Percentiles rank a stretch among this genome's conserved stretches.
These are phyloP conservation scores for Drechslerella coelobrocha DNA, from an alignment of 2,329 filamentous ascomycete species.

Conservation along the genomic window DNA sequence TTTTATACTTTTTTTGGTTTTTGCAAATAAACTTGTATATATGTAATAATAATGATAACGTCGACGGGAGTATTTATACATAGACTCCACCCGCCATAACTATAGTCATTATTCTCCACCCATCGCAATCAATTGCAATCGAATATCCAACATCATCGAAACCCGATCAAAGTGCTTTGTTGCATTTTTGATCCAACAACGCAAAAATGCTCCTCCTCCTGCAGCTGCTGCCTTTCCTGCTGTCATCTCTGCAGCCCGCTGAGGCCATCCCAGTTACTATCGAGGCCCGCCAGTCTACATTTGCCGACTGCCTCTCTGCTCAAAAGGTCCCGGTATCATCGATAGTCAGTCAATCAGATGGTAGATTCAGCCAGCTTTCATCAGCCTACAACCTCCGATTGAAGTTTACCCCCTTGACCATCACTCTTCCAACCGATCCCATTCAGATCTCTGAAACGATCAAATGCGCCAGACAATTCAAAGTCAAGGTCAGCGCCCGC, in stretches of 20 bases:
- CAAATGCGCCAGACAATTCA: slow-evolving; percentile 64
- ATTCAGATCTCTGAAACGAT: slow-evolving; percentile 67
- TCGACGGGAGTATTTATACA: no score
- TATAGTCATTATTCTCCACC: no score
- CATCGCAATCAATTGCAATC: no score
- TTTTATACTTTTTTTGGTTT: no score
- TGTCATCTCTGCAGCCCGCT: slow-evolving; percentile 26
- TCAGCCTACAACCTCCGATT: slow-evolving; percentile 38
- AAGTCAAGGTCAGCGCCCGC: slow-evolving; percentile 67
- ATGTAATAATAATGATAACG: no score
- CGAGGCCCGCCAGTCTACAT: slow-evolving; percentile 22
- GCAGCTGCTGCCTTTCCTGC: slow-evolving; percentile 8
- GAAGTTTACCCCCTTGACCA: slow-evolving; percentile 63
- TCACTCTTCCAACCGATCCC: slow-evolving; percentile 65
- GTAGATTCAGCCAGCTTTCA: slow-evolving; percentile 25
- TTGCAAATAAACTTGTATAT: no score
- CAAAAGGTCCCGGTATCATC: slow-evolving; percentile 28
- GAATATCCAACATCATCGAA: no score
- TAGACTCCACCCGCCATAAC: no score
- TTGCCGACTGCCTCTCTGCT: slow-evolving; percentile 24
- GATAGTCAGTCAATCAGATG: slow-evolving; percentile 8
- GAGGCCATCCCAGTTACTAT: slow-evolving; percentile 18
- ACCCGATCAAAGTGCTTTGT: neutral
- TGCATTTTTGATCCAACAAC: slow-evolving; percentile 14
- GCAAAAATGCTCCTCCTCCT: neutral